Base-by-base conservation (phyloP, 371 early-diverging fungal genomes). In the Parasitella parasitica region DNA sequence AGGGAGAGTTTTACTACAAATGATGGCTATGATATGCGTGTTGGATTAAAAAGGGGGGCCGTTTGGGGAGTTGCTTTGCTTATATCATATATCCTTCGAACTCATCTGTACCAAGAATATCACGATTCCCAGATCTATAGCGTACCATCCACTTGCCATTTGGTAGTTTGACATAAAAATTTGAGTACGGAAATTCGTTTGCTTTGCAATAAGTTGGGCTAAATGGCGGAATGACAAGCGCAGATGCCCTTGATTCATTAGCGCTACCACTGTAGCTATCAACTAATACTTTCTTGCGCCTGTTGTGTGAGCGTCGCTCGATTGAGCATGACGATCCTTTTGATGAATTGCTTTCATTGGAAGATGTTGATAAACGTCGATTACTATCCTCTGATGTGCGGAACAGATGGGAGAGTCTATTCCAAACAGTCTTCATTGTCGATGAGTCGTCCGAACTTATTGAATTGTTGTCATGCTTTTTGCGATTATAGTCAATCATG, bases 91-190 rank as follows among this genome's bases (percentile, higher is more conserved):
- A 67, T 9, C 71, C 73, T 63, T 76, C 73, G 46, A 76, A 61
- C 35, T 70, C 70, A 53, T 76, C 77, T 11, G 76, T 74, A 3
- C 77, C 66, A 20, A 79, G 59, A 22, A 74, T 76, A 39, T 75
- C 67, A 24, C 76, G 70, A 30, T 79, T 71, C 0, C 80, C 77
- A 27, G 70, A 64, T 15, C 80, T 69, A 58, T 76, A 79, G 16
- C 75, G 64, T 30, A 79, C 43, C 80, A 79, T 76, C 69, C 74
- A 79, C 16, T 67, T 67, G 9, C 80, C 80, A 57, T 79, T 66
- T 12, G 80, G 80, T 6, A 79, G 20, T 38, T 75, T 74, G 20
- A 76, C 64, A 50, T 79, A 79, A 32, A 79, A 79, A 41, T 79
- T 79, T 12, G 80, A 79, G 20, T 79, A 79, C 18, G 79, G 79